Conservation (phyloP, 1,284 basidiomycete species). For the Caloboletus firmus region DNA sequence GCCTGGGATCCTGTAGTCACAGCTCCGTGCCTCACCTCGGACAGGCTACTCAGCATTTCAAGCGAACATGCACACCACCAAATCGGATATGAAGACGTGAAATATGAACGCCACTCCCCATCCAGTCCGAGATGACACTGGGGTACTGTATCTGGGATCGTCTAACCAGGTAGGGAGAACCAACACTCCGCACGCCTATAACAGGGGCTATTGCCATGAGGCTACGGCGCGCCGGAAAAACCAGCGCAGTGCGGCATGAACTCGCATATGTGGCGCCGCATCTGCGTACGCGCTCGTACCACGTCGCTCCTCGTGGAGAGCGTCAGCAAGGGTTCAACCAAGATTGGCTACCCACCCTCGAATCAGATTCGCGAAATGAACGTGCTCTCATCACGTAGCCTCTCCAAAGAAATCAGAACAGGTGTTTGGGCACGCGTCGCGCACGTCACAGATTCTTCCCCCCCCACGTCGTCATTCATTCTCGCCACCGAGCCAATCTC, state of each 20-base stretch:
- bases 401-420: neutral
- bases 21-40: constrained; percentile 15
- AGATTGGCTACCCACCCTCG: constrained; percentile 27
- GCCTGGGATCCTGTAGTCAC: neutral
- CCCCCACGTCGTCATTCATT: neutral
- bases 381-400: neutral
- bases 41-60: neutral
- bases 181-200: neutral
- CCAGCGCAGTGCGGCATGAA: constrained; percentile 4
- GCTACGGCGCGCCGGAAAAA: constrained; percentile 18
- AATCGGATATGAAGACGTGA: constrained; percentile 6
- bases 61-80: neutral
- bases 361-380: constrained; percentile 30
- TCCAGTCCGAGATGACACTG: constrained; percentile 1
- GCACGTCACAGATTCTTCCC: constrained; percentile 17
- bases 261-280: neutral
- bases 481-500: constrained; percentile 17
- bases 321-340: constrained; percentile 5
- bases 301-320: constrained; percentile 7
- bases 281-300: constrained; percentile 2
- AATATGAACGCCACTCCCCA: constrained; percentile 3
- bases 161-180: neutral
- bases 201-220: constrained; percentile 23
- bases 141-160: constrained; percentile 2
- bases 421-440: constrained; percentile 12